These are phyloP conservation scores for Suhomyces canberraensis DNA, from an alignment of 805 yeast species.

Conservation along the genomic window DNA sequence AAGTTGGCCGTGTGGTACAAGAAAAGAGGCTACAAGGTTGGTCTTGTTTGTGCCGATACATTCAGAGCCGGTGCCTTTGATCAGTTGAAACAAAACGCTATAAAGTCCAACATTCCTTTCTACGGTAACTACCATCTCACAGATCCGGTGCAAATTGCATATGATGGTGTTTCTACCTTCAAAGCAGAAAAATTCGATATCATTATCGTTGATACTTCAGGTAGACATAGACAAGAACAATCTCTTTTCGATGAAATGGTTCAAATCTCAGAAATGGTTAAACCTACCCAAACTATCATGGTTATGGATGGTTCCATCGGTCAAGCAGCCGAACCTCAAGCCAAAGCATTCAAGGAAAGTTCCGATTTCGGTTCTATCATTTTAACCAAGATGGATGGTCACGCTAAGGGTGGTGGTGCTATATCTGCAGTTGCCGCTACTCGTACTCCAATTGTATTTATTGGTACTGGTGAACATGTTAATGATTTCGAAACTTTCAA, in stretches of 20 bases:
- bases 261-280: constrained; percentile 81
- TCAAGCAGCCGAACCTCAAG: constrained; percentile 96
- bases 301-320: constrained; percentile 97
- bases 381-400: constrained; percentile 96
- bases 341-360: constrained; percentile 89
- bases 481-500: constrained; percentile 89
- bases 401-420: constrained; percentile 99
- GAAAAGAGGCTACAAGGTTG: constrained; percentile 89
- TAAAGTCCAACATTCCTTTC: constrained; percentile 89
- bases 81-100: constrained; percentile 95
- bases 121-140: constrained; percentile 95
- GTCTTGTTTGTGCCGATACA: constrained; percentile 97
- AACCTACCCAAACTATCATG: constrained; percentile 96
- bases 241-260: constrained; percentile 92
- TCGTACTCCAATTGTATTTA: constrained; percentile 88
- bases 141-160: constrained; percentile 89
- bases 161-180: constrained; percentile 88
- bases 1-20: constrained; percentile 93
- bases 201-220: constrained; percentile 95
- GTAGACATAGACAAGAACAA: constrained; percentile 94
- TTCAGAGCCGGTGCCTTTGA: constrained; percentile 99
- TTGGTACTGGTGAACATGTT: constrained; percentile 98
- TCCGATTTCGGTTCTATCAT: constrained; percentile 93
- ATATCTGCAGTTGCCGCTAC: constrained; percentile 98
- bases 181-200: constrained; percentile 88